Evolutionary conservation across 1,284 basidiomycete species (phyloP).

Genomic region (Leccinum ambiguum): DNA sequence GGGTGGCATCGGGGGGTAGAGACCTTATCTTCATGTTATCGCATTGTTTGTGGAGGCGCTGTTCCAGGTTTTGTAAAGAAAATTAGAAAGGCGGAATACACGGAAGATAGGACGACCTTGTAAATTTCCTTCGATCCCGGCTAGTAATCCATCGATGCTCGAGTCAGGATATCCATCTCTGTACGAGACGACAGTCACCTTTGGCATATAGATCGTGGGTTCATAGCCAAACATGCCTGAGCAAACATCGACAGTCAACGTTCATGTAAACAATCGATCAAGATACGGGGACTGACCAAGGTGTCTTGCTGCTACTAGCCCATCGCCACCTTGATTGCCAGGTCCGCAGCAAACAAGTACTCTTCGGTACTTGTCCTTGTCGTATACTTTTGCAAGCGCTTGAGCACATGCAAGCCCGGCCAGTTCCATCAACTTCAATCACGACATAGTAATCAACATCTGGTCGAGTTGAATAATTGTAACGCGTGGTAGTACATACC

Average conservation of each 20-base stretch:
- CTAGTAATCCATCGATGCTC: slow-evolving; percentile 36
- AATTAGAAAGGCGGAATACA: not conserved
- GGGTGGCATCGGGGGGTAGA: slow-evolving; percentile 52
- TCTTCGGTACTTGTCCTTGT: slow-evolving; percentile 59
- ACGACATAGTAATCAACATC: slow-evolving; percentile 8
- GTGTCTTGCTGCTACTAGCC: slow-evolving; percentile 94
- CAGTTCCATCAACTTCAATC: slow-evolving; percentile 88
- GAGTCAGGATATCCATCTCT: slow-evolving; percentile 5
- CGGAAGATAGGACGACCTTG: slow-evolving; percentile 42
- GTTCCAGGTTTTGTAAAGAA: slow-evolving; percentile 3
- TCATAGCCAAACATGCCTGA: slow-evolving; percentile 87
- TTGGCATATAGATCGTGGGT: slow-evolving; percentile 88
- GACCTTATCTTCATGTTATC: slow-evolving; percentile 82
- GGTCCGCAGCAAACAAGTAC: slow-evolving; percentile 96
- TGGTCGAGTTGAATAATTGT: not conserved
- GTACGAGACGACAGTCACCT: slow-evolving; percentile 48
- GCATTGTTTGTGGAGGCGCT: slow-evolving; percentile 86
- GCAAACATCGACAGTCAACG: slow-evolving; percentile 1
- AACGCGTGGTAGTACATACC: slow-evolving; percentile 37
- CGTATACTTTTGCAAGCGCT: slow-evolving; percentile 78
- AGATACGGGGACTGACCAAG: slow-evolving; percentile 53
- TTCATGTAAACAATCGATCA: not conserved
- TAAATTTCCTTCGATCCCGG: slow-evolving; percentile 90
- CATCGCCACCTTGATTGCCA: slow-evolving; percentile 97
- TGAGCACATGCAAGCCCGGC: slow-evolving; percentile 97